A percentile compares a stretch with the other conserved stretches of the same genome.
Evolutionary conservation across 768 basidiomycete species (phyloP).

Genomic region (Termitomyces sp.): DNA sequence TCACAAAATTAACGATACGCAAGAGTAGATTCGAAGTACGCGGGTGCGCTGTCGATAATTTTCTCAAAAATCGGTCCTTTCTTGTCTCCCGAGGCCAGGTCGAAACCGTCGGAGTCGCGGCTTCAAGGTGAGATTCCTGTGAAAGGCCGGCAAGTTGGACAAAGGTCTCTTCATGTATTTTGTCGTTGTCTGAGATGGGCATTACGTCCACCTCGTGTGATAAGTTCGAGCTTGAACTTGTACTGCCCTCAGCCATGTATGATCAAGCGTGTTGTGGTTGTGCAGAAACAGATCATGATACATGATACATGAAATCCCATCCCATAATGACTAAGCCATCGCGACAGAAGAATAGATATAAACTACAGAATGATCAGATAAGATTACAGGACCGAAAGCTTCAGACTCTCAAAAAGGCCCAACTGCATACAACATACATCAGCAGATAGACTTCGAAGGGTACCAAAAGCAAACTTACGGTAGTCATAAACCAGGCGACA

Average conservation of each 20-base stretch:
- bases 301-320: neutral
- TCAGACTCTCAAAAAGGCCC: neutral
- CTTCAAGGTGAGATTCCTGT: conserved; percentile 14
- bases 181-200: neutral
- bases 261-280: neutral
- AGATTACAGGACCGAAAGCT: neutral
- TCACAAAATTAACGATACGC: conserved; percentile 34
- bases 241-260: conserved; percentile 9
- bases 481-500: conserved; percentile 66
- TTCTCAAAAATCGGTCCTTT: conserved; percentile 13
- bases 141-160: conserved; percentile 10
- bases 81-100: conserved; percentile 13
- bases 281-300: too few species aligned
- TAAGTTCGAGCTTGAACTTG: conserved; percentile 10
- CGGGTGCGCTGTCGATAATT: conserved; percentile 18
- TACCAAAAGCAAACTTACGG: conserved; percentile 34
- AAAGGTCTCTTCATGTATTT: neutral
- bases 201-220: conserved; percentile 1
- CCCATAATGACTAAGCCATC: conserved; percentile 6
- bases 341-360: neutral
- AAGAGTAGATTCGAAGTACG: conserved; percentile 13
- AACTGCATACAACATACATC: neutral
- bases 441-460: neutral
- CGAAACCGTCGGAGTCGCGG: conserved; percentile 3
- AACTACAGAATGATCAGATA: neutral